Percentiles rank a stretch among this genome's conserved stretches.
Evolutionary conservation across 1,139 yeast species (phyloP).

Genomic region (Suhomyces panamericanus): DNA sequence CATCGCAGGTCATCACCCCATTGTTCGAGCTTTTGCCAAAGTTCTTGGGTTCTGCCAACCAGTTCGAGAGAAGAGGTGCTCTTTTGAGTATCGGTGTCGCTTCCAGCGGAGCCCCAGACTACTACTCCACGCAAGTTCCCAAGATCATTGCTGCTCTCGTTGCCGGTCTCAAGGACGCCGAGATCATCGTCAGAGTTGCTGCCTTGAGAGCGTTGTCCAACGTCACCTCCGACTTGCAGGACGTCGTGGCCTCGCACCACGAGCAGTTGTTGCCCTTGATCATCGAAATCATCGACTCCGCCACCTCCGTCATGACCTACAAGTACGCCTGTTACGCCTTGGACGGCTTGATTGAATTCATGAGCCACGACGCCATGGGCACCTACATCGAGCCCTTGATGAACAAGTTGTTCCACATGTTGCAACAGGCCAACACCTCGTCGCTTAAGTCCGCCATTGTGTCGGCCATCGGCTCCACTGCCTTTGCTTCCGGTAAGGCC

Average conservation of each 20-base stretch:
- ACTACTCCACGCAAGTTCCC: conserved; percentile 70
- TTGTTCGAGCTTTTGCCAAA: conserved; percentile 67
- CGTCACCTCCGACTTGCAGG: conserved; percentile 83
- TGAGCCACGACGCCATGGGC: conserved; percentile 82
- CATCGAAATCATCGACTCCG: conserved; percentile 81
- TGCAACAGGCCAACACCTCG: conserved; percentile 62
- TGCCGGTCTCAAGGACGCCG: conserved; percentile 76
- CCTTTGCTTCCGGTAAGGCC: conserved; percentile 88
- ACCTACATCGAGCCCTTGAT: conserved; percentile 84
- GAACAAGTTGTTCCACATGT: conserved; percentile 84
- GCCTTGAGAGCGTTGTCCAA: conserved; percentile 81
- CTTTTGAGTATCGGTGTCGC: conserved; percentile 79
- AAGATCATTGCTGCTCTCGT: conserved; percentile 73
- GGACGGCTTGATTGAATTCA: conserved; percentile 89
- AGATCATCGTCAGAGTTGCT: conserved; percentile 76
- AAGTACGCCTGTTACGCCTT: conserved; percentile 89
- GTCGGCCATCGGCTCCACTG: conserved; percentile 95
- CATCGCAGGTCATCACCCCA: conserved; percentile 85
- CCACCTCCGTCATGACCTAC: conserved; percentile 81
- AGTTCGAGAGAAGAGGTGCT: conserved; percentile 85
- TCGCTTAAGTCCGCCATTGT: conserved; percentile 85
- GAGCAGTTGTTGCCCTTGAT: conserved; percentile 81
- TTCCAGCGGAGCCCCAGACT: conserved; percentile 94
- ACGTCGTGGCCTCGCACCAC: conserved; percentile 78
- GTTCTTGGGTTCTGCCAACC: conserved; percentile 61